Evolutionary conservation across 1,284 basidiomycete species (phyloP).

Genomic region (Apiotrichum domesticum): DNA sequence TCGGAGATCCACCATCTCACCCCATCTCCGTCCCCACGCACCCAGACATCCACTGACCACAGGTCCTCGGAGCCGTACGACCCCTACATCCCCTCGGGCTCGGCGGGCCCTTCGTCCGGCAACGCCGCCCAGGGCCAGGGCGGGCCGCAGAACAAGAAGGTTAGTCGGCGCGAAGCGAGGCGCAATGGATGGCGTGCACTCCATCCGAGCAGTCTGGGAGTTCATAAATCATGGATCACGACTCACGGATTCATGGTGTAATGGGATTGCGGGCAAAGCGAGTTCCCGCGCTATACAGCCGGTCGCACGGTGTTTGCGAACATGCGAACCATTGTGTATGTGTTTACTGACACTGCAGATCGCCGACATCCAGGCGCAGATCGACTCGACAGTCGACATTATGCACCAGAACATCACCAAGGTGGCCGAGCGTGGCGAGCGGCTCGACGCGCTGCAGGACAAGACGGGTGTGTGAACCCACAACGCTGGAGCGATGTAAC

Average conservation of each 20-base stretch:
- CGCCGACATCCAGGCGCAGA: slow-evolving; percentile 85
- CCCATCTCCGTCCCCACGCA: background rate
- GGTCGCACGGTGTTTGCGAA: too few species aligned
- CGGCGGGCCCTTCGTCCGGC: slow-evolving; percentile 41
- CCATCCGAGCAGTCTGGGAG: too few species aligned
- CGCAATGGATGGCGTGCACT: background rate
- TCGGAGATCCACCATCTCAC: too few species aligned
- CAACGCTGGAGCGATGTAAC: background rate
- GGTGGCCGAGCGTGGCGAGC: slow-evolving; percentile 90
- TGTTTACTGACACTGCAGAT: slow-evolving; percentile 52
- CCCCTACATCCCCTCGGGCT: slow-evolving; percentile 81
- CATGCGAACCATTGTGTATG: background rate
- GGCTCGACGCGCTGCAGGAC: slow-evolving; percentile 89
- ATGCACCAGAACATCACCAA: slow-evolving; percentile 93
- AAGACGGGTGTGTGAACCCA: slow-evolving; percentile 74
- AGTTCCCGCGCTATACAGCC: too few species aligned
- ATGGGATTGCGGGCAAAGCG: too few species aligned
- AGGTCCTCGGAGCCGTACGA: slow-evolving; percentile 74
- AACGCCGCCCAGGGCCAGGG: slow-evolving; percentile 2
- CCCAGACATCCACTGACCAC: background rate
- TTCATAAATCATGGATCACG: too few species aligned
- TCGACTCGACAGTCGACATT: slow-evolving; percentile 89
- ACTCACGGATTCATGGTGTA: too few species aligned
- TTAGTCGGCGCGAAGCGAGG: slow-evolving; percentile 2
- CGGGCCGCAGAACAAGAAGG: slow-evolving; percentile 56